Base-by-base conservation (phyloP, 129 eudicot species). In the Tagetes erecta region DNA sequence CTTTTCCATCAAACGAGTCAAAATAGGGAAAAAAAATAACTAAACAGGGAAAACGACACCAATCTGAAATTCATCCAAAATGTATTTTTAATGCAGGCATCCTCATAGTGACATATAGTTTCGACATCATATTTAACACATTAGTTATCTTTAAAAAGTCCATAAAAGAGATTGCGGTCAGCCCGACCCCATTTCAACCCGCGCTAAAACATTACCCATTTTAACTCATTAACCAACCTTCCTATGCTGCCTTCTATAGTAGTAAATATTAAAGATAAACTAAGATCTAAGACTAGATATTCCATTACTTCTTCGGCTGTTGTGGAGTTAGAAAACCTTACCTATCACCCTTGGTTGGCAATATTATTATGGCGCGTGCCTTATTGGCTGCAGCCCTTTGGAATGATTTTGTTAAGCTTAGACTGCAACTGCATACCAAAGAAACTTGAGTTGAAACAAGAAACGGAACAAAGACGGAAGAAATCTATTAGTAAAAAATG, bases 311-410 rank as follows among this genome's bases (percentile, higher is more conserved):
- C 50, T 55, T 9, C 1, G 38, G 38, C 7, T 51, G 30, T 13
- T 52, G 31, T 40, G 35, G 31, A 65, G 64, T 70, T 75, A 33
- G 14, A 66, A 63, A 67, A 70, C 33, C 84, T 68, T 85, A 88
- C 99, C 96, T 80, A 76, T 91, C 92, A 71, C 86, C 88, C 83
- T 95, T 88, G 72, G 97, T 85, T 39, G 97, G 96, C 85, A 95
- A 71, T 77, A 95, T 88, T 68, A 95, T 91, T 72, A 95, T 83
- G 70, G 99, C 91, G 35, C 99, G 97, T 64, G 99, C 97, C 80
- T 85, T 95, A 73, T 85, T 85, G 44, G 97, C 96, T 78, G 99
- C 99, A 74, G 99, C 99, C 82, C 96, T 86, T 80, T 91, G 92
- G 81, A 88, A 95, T 83, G 99, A 95, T 74, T 95, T 88, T 46